Percentiles rank a stretch among this genome's conserved stretches.
Evolutionary conservation across 2,329 filamentous ascomycete species (phyloP).

Genomic region (Phaeoacremonium minimum): DNA sequence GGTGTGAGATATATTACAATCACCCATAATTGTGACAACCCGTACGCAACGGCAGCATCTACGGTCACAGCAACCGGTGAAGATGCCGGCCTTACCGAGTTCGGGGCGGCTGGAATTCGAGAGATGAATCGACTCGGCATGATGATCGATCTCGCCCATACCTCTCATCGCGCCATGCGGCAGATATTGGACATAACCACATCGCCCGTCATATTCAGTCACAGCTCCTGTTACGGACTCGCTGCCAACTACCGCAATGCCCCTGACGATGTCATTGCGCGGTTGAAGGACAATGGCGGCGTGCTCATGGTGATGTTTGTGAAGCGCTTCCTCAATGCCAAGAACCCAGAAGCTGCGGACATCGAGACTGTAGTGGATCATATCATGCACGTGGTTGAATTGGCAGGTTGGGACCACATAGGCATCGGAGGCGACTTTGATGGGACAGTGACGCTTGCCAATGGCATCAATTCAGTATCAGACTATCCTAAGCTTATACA

Average conservation of each 20-base stretch:
- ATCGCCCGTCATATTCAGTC: constrained; percentile 14
- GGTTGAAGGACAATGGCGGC: constrained; percentile 5
- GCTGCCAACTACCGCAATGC: constrained; percentile 22
- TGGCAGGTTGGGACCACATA: constrained; percentile 63
- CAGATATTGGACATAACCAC: constrained; percentile 8
- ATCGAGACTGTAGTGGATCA: constrained; percentile 58
- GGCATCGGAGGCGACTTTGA: constrained; percentile 65
- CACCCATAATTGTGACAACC: constrained; percentile 8
- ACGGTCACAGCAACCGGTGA: constrained; percentile 1
- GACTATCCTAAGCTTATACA: constrained; percentile 58
- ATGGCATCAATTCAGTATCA: constrained; percentile 59
- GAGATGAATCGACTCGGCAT: constrained; percentile 24
- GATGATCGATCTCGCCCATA: constrained; percentile 15
- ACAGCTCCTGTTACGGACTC: constrained; percentile 9
- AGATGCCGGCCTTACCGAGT: constrained; percentile 11
- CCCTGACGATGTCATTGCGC: constrained; percentile 18
- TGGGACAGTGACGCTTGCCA: constrained; percentile 44
- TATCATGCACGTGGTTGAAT: constrained; percentile 56
- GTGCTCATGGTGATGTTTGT: constrained; percentile 13
- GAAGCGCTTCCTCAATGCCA: constrained; percentile 11
- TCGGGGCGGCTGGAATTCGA: constrained; percentile 14
- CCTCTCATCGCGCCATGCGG: constrained; percentile 11
- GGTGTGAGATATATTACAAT: constrained; percentile 17
- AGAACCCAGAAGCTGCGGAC: constrained; percentile 50
- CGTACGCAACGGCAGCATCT: constrained; percentile 1